Conservation (phyloP, 2,329 filamentous ascomycete species). For the Fusarium algeriense region DNA sequence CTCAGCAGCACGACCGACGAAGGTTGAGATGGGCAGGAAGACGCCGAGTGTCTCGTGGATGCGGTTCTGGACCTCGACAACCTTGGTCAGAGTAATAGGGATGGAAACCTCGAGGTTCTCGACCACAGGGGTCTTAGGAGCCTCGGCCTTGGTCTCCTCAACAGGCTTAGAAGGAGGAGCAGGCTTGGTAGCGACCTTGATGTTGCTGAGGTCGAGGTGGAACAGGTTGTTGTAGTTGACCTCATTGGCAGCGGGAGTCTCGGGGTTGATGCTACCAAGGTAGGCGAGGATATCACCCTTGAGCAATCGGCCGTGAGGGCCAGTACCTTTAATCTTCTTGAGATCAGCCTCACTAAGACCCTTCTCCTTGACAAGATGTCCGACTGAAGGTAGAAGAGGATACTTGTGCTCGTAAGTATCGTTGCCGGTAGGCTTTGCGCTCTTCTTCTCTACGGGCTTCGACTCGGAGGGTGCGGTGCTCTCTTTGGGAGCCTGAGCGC, state of each 20-base stretch:
- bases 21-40: conserved; percentile 85
- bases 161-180: conserved; percentile 47
- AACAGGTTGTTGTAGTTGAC: conserved; percentile 78
- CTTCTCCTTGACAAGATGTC: conserved; percentile 82
- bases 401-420: conserved; percentile 75
- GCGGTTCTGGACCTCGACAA: conserved; percentile 83
- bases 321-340: conserved; percentile 85
- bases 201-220: conserved; percentile 94
- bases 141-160: conserved; percentile 54
- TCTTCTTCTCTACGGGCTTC: conserved; percentile 53
- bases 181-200: conserved; percentile 78
- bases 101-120: conserved; percentile 73
- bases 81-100: conserved; percentile 81
- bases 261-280: conserved; percentile 79
- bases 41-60: conserved; percentile 83
- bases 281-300: conserved; percentile 97
- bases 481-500: conserved; percentile 53
- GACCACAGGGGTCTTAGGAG: conserved; percentile 58
- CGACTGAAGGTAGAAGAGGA: conserved; percentile 85
- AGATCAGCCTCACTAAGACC: conserved; percentile 81
- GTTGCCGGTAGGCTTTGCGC: conserved; percentile 53
- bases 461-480: conserved; percentile 51
- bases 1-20: conserved; percentile 86
- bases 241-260: conserved; percentile 78
- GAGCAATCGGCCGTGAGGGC: conserved; percentile 87